Evolutionary conservation across 1,139 yeast species (phyloP).

Genomic region (Nakaseomyces nivariensis): DNA sequence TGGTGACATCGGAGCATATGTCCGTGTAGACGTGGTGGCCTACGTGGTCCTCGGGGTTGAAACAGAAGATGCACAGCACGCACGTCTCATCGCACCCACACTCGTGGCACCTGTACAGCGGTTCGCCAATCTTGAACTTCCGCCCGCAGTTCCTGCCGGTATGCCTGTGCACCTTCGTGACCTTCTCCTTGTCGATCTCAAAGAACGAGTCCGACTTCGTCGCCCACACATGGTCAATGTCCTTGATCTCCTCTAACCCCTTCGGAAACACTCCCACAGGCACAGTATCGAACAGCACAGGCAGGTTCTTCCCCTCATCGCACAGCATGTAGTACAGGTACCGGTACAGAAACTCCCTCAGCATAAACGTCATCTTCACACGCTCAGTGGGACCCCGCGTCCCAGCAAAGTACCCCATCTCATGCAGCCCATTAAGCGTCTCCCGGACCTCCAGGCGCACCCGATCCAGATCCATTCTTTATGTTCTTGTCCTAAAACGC

Average conservation of each 20-base stretch:
- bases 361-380: constrained; percentile 21
- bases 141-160: constrained; percentile 54
- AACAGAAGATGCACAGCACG: constrained; percentile 62
- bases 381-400: constrained; percentile 24
- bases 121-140: constrained; percentile 47
- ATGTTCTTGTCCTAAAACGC: neutral
- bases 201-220: constrained; percentile 13
- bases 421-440: constrained; percentile 19
- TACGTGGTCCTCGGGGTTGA: constrained; percentile 54
- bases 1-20: constrained; percentile 39
- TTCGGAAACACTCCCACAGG: constrained; percentile 11
- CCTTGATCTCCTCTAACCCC: constrained; percentile 14
- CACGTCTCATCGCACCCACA: constrained; percentile 72
- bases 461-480: constrained; percentile 1
- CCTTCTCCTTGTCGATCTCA: constrained; percentile 13
- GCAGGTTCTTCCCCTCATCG: constrained; percentile 18
- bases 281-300: constrained; percentile 13
- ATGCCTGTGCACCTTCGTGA: constrained; percentile 28
- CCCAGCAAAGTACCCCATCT: constrained; percentile 12
- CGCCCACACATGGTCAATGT: constrained; percentile 7
- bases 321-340: constrained; percentile 20
- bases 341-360: constrained; percentile 20
- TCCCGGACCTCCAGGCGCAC: constrained; percentile 5
- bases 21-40: constrained; percentile 53
- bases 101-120: constrained; percentile 54